Evolutionary conservation across 352 stramenopile species (phyloP), one percentile per base, ranked within the genome.

Genomic region (Pythium rishiriense): DNA sequence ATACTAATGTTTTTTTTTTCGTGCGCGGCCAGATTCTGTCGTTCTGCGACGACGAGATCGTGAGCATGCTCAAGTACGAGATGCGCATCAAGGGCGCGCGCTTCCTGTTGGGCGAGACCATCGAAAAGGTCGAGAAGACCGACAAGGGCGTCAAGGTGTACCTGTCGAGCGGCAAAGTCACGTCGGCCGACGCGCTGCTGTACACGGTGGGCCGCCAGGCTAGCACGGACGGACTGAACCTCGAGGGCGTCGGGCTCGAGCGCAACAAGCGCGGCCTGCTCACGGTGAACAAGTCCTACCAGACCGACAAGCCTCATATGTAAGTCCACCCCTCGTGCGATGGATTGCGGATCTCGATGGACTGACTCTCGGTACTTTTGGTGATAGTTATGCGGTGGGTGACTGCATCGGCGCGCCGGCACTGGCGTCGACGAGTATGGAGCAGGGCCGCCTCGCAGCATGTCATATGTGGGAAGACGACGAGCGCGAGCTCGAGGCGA

Each of bases 391-490:
- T 87, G 90, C 90, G 54, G 88, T 82, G 58, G 90, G 90, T 25
- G 90, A 97, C 64, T 92, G 90, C 70, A 97, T 97, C 58, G 90
- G 90, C 6, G 96, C 90, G 63, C 90, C 90, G 2, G 88, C 86
- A 5, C 79, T 97, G 46, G 89, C 90, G 22, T 97, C 88, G 41
- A 96, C 88, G 17, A 94, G 85, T 35, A 97, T 97, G 90, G 90
- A 97, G 69, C 90, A 97, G 63, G 90, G 90, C 15, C 82, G 87
- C 25, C 65, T 93, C 59, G 90, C 88, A 25, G 94, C 85, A 0
- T 79, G 91, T 26, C 87, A 97, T 68, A 97, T 97, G 90, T 76
- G 85, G 33, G 49, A 72, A 72, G 46, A 73, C 25, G 47, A 53
- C 14, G 24, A 37, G 19, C 47, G 47, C 14, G 47, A 53, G 47